Evolutionary conservation across 495 filamentous ascomycete genomes (phyloP).

Genomic region (Hyaloscypha bicolor): DNA sequence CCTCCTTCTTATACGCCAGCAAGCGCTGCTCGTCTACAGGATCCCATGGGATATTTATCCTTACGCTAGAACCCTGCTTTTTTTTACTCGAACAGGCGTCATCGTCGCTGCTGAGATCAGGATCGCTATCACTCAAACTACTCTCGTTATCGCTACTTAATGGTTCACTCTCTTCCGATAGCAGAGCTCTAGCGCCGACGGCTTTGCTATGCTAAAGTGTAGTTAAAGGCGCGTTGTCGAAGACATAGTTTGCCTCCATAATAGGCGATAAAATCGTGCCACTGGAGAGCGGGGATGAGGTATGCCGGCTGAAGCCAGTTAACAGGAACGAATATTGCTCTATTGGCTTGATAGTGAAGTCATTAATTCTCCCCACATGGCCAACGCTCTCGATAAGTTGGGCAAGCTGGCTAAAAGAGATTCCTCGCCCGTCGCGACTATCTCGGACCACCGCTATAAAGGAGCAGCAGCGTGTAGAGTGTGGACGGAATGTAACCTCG

Average conservation of each 20-base stretch:
- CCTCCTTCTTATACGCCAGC: background rate
- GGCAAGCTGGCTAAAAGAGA: constrained; percentile 31
- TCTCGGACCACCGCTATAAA: constrained; percentile 56
- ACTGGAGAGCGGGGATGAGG: constrained; percentile 23
- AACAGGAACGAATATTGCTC: constrained; percentile 28
- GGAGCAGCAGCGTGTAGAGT: background rate
- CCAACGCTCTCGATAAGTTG: constrained; percentile 22
- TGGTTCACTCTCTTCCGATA: constrained; percentile 12
- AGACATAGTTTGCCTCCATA: background rate
- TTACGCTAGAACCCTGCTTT: background rate
- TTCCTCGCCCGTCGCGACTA: constrained; percentile 51
- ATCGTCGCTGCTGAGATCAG: constrained; percentile 4
- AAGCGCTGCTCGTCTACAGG: constrained; percentile 20
- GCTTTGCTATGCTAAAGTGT: constrained; percentile 21
- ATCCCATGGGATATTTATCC: constrained; percentile 1
- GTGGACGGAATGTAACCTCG: constrained; percentile 20
- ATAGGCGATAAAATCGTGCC: constrained; percentile 18
- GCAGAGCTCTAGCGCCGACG: constrained; percentile 15
- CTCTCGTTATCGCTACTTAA: constrained; percentile 17
- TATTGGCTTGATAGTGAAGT: constrained; percentile 24
- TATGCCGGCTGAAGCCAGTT: constrained; percentile 25
- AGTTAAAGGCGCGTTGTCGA: constrained; percentile 16
- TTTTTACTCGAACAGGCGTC: constrained; percentile 15
- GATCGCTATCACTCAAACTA: constrained; percentile 21
- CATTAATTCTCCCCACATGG: constrained; percentile 22